Percentiles rank a stretch among this genome's conserved stretches.
These are phyloP conservation scores for Styphnolobium japonicum DNA, from an alignment of 306 rosid genomes.

Conservation along the genomic window DNA sequence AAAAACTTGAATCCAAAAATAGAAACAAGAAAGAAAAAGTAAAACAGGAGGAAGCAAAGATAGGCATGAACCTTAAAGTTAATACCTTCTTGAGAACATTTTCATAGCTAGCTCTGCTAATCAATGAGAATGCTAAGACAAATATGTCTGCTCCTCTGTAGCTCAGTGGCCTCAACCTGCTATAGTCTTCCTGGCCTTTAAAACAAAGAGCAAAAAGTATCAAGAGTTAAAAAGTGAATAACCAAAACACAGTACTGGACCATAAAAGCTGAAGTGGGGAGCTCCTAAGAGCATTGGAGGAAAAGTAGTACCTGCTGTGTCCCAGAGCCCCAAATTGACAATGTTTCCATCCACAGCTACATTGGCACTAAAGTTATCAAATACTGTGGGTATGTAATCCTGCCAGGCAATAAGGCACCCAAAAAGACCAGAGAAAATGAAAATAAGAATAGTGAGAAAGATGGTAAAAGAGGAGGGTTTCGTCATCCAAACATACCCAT, in stretches of 20 bases:
- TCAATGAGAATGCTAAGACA: conserved; percentile 87
- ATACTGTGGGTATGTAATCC: conserved; percentile 94
- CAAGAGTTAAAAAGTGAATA: not conserved
- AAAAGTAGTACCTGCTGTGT: conserved; percentile 78
- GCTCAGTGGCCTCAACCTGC: conserved; percentile 97
- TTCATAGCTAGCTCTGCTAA: conserved; percentile 92
- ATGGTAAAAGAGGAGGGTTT: not conserved
- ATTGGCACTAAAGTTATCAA: conserved; percentile 97
- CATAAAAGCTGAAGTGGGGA: not conserved
- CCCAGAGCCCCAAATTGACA: conserved; percentile 96
- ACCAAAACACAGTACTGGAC: conserved; percentile 5
- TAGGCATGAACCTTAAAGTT: not conserved
- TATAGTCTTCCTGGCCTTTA: conserved; percentile 95
- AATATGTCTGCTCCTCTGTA: conserved; percentile 96
- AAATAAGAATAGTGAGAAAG: not conserved
- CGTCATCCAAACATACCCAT: not conserved
- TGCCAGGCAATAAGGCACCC: conserved; percentile 32
- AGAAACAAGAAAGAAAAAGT: not conserved
- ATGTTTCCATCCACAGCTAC: conserved; percentile 92
- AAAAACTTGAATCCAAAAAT: conserved; percentile 20
- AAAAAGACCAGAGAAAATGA: not conserved
- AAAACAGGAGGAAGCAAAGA: not conserved
- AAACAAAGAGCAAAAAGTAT: conserved; percentile 18
- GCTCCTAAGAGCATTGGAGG: not conserved
- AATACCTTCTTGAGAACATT: conserved; percentile 94